phyloP scores from a whole-genome alignment of 805 yeast genomes.

The Cyberlindnera maritima region DNA sequence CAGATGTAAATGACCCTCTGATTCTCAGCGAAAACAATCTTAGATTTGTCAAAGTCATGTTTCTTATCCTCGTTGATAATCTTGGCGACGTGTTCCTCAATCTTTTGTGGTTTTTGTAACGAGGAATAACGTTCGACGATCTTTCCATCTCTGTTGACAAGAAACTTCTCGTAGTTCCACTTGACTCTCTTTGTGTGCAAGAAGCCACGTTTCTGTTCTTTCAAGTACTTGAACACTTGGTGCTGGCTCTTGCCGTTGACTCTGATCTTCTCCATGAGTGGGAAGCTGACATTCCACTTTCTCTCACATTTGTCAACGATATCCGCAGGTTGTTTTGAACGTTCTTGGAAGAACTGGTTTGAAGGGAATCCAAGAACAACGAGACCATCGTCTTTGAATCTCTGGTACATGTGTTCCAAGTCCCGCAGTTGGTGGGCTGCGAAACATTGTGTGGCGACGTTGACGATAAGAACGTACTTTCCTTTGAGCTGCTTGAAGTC shows the following conservation, averaged over 20 bases:
- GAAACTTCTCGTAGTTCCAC: slow-evolving; percentile 76
- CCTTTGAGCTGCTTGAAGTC: slow-evolving; percentile 65
- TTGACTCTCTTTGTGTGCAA: slow-evolving; percentile 63
- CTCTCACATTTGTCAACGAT: slow-evolving; percentile 74
- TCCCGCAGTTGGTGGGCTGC: slow-evolving; percentile 76
- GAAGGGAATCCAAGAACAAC: slow-evolving; percentile 84
- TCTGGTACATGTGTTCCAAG: slow-evolving; percentile 63
- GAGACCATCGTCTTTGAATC: slow-evolving; percentile 61
- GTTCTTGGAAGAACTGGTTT: slow-evolving; percentile 83
- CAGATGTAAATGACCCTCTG: slow-evolving; percentile 13
- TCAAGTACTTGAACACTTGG: slow-evolving; percentile 68
- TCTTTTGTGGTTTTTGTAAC: slow-evolving; percentile 35
- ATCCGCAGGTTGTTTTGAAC: slow-evolving; percentile 58
- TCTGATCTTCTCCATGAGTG: slow-evolving; percentile 70
- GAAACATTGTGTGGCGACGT: slow-evolving; percentile 85
- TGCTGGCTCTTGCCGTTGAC: slow-evolving; percentile 75
- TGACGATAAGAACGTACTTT: slow-evolving; percentile 78
- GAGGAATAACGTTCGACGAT: slow-evolving; percentile 57
- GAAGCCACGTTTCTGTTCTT: slow-evolving; percentile 52
- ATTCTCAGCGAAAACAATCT: slow-evolving; percentile 7
- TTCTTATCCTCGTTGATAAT: neutral
- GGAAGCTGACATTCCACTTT: slow-evolving; percentile 81
- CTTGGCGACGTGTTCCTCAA: slow-evolving; percentile 29
- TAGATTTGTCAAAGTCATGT: slow-evolving; percentile 1
- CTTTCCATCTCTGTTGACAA: slow-evolving; percentile 52